phyloP scores from a whole-genome alignment of 108 stramenopile species.

The Thalassiosira profunda region DNA sequence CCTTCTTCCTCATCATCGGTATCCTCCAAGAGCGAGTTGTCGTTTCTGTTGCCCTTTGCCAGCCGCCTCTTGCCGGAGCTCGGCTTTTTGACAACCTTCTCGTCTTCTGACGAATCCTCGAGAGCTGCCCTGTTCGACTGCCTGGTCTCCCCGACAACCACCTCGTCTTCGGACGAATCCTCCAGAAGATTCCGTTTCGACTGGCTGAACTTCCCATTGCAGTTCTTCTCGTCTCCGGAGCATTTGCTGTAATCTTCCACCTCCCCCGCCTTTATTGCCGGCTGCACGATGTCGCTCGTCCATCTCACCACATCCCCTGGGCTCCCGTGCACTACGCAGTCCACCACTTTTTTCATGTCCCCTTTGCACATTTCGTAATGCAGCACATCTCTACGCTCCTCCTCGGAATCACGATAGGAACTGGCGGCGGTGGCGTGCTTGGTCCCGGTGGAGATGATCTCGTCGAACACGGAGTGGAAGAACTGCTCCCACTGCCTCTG shows the following conservation, averaged over 20 bases:
- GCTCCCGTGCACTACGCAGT: slow-evolving; percentile 18
- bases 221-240: neutral
- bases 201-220: neutral
- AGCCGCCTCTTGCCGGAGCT: neutral
- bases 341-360: slow-evolving; percentile 20
- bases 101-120: slow-evolving; percentile 23
- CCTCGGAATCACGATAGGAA: slow-evolving; percentile 9
- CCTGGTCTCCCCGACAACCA: neutral
- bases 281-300: slow-evolving; percentile 25
- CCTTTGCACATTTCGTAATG: slow-evolving; percentile 30
- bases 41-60: neutral
- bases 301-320: slow-evolving; percentile 15
- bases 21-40: slow-evolving; percentile 2
- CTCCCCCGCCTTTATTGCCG: slow-evolving; percentile 19
- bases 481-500: slow-evolving; percentile 31
- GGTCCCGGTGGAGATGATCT: slow-evolving; percentile 5
- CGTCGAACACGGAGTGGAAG: slow-evolving; percentile 31
- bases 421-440: neutral
- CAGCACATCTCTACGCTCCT: slow-evolving; percentile 23
- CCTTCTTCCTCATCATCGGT: slow-evolving; percentile 25
- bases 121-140: neutral
- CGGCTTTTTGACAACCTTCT: neutral
- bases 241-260: slow-evolving; percentile 1
- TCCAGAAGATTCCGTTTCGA: neutral
- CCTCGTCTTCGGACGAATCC: slow-evolving; percentile 9